Conservation (phyloP, 257 asterid species). For the Fraxinus americana region DNA sequence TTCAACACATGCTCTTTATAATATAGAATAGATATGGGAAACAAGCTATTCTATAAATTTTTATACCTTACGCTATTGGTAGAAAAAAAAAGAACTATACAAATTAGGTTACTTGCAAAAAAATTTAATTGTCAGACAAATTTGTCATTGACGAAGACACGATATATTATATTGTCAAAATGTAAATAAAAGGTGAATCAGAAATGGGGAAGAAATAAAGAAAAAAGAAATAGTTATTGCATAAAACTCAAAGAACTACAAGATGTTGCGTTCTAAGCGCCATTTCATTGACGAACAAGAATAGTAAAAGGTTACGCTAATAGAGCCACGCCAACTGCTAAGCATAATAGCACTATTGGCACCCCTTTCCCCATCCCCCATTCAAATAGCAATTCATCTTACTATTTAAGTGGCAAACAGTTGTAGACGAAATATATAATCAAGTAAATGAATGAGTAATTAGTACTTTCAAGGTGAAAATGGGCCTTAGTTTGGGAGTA, state of each 20-base stretch:
- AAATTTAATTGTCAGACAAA: neutral
- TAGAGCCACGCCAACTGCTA: neutral
- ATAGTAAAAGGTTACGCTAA: too few relatives aligned
- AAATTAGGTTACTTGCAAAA: neutral
- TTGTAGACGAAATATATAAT: neutral
- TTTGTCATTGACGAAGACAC: neutral
- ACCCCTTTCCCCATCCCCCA: neutral
- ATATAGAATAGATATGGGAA: neutral
- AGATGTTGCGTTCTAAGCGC: neutral
- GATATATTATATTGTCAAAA: neutral
- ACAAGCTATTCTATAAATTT: neutral
- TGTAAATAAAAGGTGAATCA: neutral
- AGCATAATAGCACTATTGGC: neutral
- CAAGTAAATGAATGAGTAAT: too few relatives aligned
- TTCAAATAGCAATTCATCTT: neutral
- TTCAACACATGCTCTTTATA: neutral
- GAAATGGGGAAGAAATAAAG: neutral
- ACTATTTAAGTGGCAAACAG: neutral
- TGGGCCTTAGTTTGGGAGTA: too few relatives aligned
- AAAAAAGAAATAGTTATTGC: neutral
- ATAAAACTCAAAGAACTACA: neutral
- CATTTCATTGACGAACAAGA: too few relatives aligned
- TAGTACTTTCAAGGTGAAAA: too few relatives aligned
- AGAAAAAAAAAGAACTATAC: neutral
- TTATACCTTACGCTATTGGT: neutral